phyloP scores from a whole-genome alignment of 2,329 filamentous ascomycete genomes.

The Phialemonium atrogriseum region DNA sequence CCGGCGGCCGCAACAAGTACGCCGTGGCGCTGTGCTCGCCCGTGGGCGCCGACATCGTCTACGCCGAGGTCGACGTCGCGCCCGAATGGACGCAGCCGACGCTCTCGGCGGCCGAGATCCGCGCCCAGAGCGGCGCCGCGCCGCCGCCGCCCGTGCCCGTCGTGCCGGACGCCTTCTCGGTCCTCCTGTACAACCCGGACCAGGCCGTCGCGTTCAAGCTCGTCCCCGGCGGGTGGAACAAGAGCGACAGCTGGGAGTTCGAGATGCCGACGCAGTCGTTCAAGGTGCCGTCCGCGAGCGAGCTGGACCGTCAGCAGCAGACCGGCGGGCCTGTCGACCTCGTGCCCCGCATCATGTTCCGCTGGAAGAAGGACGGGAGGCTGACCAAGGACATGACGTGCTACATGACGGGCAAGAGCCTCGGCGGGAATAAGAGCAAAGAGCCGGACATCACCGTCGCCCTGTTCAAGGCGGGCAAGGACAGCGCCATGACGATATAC shows the following conservation, averaged over 20 bases:
- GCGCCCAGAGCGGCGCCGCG: slow-evolving; percentile 34
- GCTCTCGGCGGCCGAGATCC: slow-evolving; percentile 72
- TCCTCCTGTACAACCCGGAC: slow-evolving; percentile 92
- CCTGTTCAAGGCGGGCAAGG: slow-evolving; percentile 64
- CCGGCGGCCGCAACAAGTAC: slow-evolving; percentile 72
- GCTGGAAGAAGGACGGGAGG: slow-evolving; percentile 83
- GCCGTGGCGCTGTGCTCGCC: slow-evolving; percentile 80
- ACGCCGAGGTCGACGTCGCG: slow-evolving; percentile 74
- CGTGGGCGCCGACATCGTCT: slow-evolving; percentile 71
- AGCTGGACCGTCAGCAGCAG: slow-evolving; percentile 64
- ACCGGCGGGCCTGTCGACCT: slow-evolving; percentile 27
- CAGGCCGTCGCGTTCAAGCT: slow-evolving; percentile 66
- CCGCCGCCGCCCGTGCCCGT: slow-evolving; percentile 59
- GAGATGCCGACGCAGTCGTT: slow-evolving; percentile 85
- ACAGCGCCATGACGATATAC: slow-evolving; percentile 70
- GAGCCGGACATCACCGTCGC: slow-evolving; percentile 96
- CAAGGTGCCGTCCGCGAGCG: slow-evolving; percentile 66
- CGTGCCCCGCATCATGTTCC: slow-evolving; percentile 72
- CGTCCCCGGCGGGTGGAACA: slow-evolving; percentile 70
- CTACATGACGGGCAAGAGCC: slow-evolving; percentile 71
- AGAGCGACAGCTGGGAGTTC: slow-evolving; percentile 79
- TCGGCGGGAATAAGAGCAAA: slow-evolving; percentile 67
- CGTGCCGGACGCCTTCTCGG: slow-evolving; percentile 68
- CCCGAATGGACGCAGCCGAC: slow-evolving; percentile 82
- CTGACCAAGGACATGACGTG: slow-evolving; percentile 84